Percentiles rank a stretch among this genome's conserved stretches.
phyloP scores from a whole-genome alignment of 2,329 filamentous ascomycete species.

The Diaporthe humulicola region DNA sequence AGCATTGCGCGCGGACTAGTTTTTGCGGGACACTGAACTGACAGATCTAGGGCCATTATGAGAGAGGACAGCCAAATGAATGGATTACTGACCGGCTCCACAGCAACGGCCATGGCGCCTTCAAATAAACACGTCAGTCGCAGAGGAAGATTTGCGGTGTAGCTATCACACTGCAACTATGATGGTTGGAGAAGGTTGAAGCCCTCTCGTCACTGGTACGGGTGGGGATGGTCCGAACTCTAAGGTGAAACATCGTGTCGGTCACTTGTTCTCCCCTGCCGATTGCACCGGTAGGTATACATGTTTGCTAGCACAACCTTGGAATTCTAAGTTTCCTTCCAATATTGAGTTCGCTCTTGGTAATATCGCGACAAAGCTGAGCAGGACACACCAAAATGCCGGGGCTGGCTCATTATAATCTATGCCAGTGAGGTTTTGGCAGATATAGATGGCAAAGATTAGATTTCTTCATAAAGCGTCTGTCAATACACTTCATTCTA shows the following conservation, averaged over 20 bases:
- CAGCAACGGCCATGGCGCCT: slow-evolving; percentile 26
- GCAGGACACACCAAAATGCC: neutral
- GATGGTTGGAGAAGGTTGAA: neutral
- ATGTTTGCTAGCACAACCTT: neutral
- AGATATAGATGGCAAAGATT: too few species aligned
- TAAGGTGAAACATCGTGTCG: neutral
- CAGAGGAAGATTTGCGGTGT: neutral
- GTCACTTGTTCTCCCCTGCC: neutral
- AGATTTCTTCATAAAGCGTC: neutral
- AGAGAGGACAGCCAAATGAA: slow-evolving; percentile 32
- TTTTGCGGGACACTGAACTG: neutral
- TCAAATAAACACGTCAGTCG: neutral
- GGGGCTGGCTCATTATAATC: neutral
- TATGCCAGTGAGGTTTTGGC: neutral
- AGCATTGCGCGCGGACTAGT: neutral
- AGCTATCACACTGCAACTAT: neutral
- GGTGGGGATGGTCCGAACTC: slow-evolving; percentile 1
- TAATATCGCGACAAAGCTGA: too few species aligned
- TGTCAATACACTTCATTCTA: neutral
- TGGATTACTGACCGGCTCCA: slow-evolving; percentile 1
- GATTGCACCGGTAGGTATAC: neutral
- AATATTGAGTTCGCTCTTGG: neutral
- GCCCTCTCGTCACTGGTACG: neutral
- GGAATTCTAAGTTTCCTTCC: neutral
- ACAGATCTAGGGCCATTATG: slow-evolving; percentile 35